phyloP scores from a whole-genome alignment of 768 basidiomycete genomes.

The Phanerochaete sordida region DNA sequence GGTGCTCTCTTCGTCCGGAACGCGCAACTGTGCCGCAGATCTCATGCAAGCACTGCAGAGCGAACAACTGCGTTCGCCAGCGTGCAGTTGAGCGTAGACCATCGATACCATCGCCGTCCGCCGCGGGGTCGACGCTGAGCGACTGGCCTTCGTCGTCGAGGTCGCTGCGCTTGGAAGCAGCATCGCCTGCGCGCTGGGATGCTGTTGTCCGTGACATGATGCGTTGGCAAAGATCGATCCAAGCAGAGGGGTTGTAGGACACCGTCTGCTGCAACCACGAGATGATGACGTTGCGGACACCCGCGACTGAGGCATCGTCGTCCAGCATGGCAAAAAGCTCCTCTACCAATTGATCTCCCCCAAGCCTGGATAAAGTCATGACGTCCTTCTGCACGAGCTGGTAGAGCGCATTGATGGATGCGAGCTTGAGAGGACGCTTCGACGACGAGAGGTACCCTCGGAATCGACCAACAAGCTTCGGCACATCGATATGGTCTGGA shows the following conservation, averaged over 20 bases:
- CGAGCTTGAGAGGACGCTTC: slow-evolving; percentile 82
- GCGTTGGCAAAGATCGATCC: slow-evolving; percentile 96
- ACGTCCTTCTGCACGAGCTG: slow-evolving; percentile 97
- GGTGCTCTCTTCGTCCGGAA: slow-evolving; percentile 77
- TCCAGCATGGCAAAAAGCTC: slow-evolving; percentile 95
- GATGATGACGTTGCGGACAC: slow-evolving; percentile 87
- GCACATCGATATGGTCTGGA: slow-evolving; percentile 77
- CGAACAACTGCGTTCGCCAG: slow-evolving; percentile 97
- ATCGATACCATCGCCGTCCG: slow-evolving; percentile 35
- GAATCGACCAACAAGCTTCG: slow-evolving; percentile 76
- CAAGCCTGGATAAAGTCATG: slow-evolving; percentile 83
- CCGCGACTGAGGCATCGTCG: slow-evolving; percentile 90
- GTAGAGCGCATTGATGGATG: slow-evolving; percentile 94
- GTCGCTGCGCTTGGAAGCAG: slow-evolving; percentile 46
- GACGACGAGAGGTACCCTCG: slow-evolving; percentile 76
- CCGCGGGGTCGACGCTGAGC: slow-evolving; percentile 58
- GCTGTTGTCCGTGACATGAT: slow-evolving; percentile 96
- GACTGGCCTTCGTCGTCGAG: slow-evolving; percentile 94
- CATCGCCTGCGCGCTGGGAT: slow-evolving; percentile 68
- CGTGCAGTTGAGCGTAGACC: slow-evolving; percentile 61
- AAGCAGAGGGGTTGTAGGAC: slow-evolving; percentile 88
- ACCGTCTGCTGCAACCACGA: slow-evolving; percentile 97
- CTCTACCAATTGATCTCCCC: slow-evolving; percentile 91
- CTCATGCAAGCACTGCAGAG: slow-evolving; percentile 85
- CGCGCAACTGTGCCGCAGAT: slow-evolving; percentile 75